These are phyloP conservation scores for Ophiognomonia clavigignenti-juglandacearum DNA, from an alignment of 2,329 filamentous ascomycete genomes.

Conservation along the genomic window DNA sequence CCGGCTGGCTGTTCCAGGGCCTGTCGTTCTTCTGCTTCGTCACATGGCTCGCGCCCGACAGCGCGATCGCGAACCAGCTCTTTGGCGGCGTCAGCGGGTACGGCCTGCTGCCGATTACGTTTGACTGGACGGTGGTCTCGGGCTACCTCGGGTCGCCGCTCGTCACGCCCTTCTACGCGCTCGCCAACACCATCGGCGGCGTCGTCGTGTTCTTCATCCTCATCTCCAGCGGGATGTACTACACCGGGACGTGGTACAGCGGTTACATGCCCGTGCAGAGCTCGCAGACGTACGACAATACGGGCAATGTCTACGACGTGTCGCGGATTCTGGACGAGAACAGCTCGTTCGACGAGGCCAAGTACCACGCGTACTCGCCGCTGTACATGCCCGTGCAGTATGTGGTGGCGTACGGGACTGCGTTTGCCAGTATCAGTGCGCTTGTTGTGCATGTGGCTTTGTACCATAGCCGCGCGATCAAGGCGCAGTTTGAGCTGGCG, in stretches of 20 bases:
- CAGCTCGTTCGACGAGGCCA: conserved; percentile 53
- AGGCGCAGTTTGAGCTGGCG: conserved; percentile 49
- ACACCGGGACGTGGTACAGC: conserved; percentile 50
- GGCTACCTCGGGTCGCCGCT: conserved; percentile 46
- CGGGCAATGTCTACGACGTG: conserved; percentile 54
- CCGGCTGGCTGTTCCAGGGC: conserved; percentile 50
- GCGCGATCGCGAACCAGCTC: conserved; percentile 38
- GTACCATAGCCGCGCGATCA: conserved; percentile 52
- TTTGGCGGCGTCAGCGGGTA: conserved; percentile 39
- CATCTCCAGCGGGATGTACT: conserved; percentile 55
- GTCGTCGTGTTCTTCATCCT: conserved; percentile 51
- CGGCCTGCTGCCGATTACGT: conserved; percentile 31
- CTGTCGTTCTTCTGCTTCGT: conserved; percentile 39
- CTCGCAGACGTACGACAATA: conserved; percentile 60
- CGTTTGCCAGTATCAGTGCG: conserved; percentile 62
- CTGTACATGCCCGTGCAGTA: conserved; percentile 61
- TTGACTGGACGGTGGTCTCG: conserved; percentile 38
- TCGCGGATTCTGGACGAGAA: conserved; percentile 52
- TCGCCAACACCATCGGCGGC: conserved; percentile 49
- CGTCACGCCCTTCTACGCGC: conserved; percentile 49
- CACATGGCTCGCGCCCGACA: conserved; percentile 43
- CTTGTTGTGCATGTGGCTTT: conserved; percentile 52
- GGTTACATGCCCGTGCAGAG: conserved; percentile 60
- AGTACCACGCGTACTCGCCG: conserved; percentile 61
- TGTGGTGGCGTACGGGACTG: conserved; percentile 55